A percentile compares a stretch with the other conserved stretches of the same genome.
Conservation (phyloP, 129 eudicot species). For the Escallonia herrerae region DNA sequence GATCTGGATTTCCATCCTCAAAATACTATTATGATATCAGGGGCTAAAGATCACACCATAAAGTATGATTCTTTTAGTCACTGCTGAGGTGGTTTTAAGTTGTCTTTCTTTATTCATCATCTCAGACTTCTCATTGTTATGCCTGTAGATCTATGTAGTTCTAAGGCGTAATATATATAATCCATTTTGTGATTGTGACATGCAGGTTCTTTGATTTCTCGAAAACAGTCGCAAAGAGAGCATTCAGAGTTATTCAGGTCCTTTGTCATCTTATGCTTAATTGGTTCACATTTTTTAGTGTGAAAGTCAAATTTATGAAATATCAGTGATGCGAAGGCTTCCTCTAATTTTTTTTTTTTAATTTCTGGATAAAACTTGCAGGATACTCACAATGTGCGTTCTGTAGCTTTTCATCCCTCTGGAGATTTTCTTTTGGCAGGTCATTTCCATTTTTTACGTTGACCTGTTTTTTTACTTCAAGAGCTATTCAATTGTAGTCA, state of each 20-base stretch:
- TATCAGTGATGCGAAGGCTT: not conserved
- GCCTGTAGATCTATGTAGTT: not conserved
- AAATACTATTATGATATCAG: conserved; percentile 67
- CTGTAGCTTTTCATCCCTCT: conserved; percentile 87
- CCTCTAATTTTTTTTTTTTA: not conserved
- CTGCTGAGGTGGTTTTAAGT: not conserved
- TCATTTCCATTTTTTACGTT: conserved; percentile 2
- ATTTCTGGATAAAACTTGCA: conserved; percentile 15
- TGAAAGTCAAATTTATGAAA: not conserved
- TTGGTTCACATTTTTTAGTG: not conserved
- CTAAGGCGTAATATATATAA: not conserved
- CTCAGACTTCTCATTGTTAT: not conserved
- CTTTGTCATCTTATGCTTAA: conserved; percentile 6
- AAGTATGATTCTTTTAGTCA: conserved; percentile 34
- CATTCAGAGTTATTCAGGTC: conserved; percentile 91
- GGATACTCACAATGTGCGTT: conserved; percentile 94
- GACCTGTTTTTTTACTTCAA: too few relatives aligned
- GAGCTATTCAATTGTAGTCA: too few relatives aligned
- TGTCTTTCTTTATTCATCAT: not conserved
- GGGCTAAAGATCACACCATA: conserved; percentile 86
- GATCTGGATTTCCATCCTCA: conserved; percentile 93
- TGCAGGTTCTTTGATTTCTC: conserved; percentile 92
- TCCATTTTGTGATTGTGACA: conserved; percentile 5
- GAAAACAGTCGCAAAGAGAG: conserved; percentile 74
- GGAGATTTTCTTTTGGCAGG: conserved; percentile 88